Percentiles rank a stretch among this genome's conserved stretches.
Evolutionary conservation across 306 rosid species (phyloP).

Genomic region (Acacia crassicarpa): DNA sequence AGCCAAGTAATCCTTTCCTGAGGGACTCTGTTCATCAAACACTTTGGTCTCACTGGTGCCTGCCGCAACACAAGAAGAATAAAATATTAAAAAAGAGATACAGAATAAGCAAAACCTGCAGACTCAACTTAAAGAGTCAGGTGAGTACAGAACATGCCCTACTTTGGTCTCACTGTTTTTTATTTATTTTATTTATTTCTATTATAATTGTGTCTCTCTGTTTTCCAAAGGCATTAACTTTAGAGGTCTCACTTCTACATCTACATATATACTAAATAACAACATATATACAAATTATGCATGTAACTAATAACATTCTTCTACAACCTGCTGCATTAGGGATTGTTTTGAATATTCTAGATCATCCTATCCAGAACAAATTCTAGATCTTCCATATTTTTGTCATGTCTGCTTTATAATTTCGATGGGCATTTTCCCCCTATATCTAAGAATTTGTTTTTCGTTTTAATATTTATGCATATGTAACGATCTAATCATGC

Average conservation of each 20-base stretch:
- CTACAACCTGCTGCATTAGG: not conserved
- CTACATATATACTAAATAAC: not conserved
- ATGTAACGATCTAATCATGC: constrained; percentile 9
- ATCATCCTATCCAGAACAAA: not conserved
- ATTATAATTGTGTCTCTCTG: not conserved
- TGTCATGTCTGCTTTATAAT: not conserved
- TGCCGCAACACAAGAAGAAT: too few relatives aligned
- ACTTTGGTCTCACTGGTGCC: too few relatives aligned
- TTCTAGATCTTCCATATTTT: not conserved
- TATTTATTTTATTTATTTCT: not conserved
- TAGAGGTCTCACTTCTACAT: not conserved
- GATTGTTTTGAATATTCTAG: not conserved
- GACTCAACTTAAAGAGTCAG: too few relatives aligned
- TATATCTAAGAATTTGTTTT: not conserved
- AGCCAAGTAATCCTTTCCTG: too few relatives aligned
- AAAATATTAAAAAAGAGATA: too few relatives aligned
- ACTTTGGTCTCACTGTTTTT: too few relatives aligned
- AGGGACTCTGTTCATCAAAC: too few relatives aligned
- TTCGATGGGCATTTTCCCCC: not conserved
- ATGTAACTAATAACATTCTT: not conserved
- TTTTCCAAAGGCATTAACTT: not conserved
- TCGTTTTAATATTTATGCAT: not conserved
- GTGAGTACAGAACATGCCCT: too few relatives aligned
- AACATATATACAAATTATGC: not conserved
- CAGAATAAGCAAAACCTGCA: too few relatives aligned